Evolutionary conservation across 352 stramenopile species (phyloP).

Genomic region (Phytophthora sp.): DNA sequence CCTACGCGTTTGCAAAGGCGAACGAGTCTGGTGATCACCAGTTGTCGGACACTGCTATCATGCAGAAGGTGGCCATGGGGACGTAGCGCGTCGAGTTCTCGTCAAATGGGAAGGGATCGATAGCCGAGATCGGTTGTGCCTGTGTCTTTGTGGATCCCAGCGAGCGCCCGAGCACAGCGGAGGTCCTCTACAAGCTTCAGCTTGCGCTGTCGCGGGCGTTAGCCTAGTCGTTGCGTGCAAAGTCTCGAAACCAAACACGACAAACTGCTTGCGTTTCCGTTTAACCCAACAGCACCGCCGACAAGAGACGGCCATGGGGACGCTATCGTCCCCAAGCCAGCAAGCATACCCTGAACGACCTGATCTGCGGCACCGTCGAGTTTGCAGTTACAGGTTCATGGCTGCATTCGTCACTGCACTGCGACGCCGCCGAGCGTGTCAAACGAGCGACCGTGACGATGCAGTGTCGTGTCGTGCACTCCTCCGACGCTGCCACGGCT

Average conservation of each 20-base stretch:
- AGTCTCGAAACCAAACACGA: not conserved
- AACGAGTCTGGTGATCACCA: too few species aligned
- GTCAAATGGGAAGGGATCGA: not conserved
- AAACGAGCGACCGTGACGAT: too few species aligned
- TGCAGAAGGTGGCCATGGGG: constrained; percentile 14
- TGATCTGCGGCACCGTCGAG: not conserved
- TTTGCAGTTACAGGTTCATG: not conserved
- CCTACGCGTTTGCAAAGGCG: not conserved
- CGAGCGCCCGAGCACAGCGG: constrained; percentile 8
- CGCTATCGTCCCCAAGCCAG: not conserved
- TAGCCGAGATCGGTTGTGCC: constrained; percentile 1
- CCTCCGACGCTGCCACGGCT: not conserved
- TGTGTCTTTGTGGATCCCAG: constrained; percentile 21
- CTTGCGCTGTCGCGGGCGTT: too few species aligned
- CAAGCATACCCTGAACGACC: too few species aligned
- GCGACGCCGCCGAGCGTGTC: not conserved
- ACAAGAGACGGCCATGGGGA: not conserved
- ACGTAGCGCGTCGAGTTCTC: constrained; percentile 18
- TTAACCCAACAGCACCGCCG: not conserved
- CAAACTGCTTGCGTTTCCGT: not conserved
- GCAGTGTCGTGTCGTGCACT: not conserved
- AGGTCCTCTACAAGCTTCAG: constrained; percentile 24
- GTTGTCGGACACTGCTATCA: constrained; percentile 1
- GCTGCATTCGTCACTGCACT: constrained; percentile 1
- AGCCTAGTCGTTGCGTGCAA: too few species aligned